Evolutionary conservation across 441 rosid species (phyloP), one percentile per base, ranked within the genome.

Genomic region (Populus hybrid): DNA sequence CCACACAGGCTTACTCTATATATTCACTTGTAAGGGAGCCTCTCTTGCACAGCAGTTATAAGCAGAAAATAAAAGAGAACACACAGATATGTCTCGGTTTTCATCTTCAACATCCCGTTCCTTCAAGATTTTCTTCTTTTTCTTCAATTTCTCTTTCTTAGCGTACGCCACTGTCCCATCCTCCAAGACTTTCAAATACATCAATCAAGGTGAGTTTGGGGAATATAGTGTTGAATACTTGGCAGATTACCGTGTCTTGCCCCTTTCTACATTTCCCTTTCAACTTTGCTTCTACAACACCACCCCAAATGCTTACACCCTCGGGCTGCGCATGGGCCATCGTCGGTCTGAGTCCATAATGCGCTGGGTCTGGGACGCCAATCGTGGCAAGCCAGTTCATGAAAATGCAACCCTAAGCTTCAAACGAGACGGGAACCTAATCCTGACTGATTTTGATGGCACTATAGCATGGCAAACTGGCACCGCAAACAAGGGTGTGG

Each of bases 381-480:
- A 30, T 30, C 32, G 32, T 30, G 32, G 32, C 18, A 77, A 75
- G 67, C 83, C 83, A 0, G 78, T 82, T 9, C 10, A 79, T 14
- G 74, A 85, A 74, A 80, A 83, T 14, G 84, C 86, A 53, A 76
- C 85, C 2, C 70, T 83, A 1, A 66, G 82, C 9, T 72, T 86
- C 3, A 75, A 82, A 5, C 61, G 57, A 5, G 80, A 80, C 0
- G 92, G 89, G 16, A 87, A 89, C 77, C 85, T 85, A 5, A 81
- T 82, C 66, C 32, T 30, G 4, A 30, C 66, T 89, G 12, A 89
- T 2, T 74, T 89, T 1, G 87, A 87, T 34, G 94, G 92, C 9
- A 76, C 69, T 3, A 53, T 85, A 1, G 86, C 74, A 2, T 85
- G 89, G 89, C 81, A 81, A 74, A 77, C 84, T 72, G 71, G 78